phyloP scores from a whole-genome alignment of 805 yeast species.

The Cyberlindnera petersonii region DNA sequence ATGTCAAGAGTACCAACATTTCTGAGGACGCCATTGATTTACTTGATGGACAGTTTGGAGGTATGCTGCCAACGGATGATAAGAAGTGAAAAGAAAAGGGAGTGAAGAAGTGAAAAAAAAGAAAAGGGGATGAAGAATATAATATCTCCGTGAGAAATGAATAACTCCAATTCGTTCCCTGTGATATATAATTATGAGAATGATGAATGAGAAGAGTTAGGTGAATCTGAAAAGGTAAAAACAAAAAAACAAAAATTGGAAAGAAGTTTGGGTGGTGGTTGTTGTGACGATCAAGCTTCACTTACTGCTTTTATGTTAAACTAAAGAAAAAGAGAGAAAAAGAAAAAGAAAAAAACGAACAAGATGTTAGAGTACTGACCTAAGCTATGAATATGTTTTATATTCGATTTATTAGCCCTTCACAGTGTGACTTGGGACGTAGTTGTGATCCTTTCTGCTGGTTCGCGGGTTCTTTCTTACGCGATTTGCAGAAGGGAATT shows the following conservation, averaged over 20 bases:
- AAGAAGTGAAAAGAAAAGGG: background rate
- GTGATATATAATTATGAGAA: conserved; percentile 13
- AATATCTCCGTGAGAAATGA: background rate
- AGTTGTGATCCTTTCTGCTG: too few species aligned
- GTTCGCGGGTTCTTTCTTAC: too few species aligned
- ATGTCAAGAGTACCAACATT: conserved; percentile 2
- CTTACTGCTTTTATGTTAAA: background rate
- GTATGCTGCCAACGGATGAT: conserved; percentile 2
- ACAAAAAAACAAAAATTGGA: background rate
- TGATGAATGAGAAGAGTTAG: conserved; percentile 1
- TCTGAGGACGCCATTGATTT: conserved; percentile 18
- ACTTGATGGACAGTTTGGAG: conserved; percentile 25
- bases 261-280: background rate
- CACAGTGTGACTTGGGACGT: too few species aligned
- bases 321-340: background rate
- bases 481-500: too few species aligned
- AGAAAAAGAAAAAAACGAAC: too few species aligned
- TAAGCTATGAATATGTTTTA: background rate
- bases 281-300: background rate
- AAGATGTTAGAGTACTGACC: background rate
- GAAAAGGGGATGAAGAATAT: background rate
- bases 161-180: too few species aligned
- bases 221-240: background rate
- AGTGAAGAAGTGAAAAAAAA: conserved; percentile 1
- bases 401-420: too few species aligned